Percentiles rank a stretch among this genome's conserved stretches.
Conservation (phyloP, 805 yeast genomes). For the Zygosaccharomyces bisporus region DNA sequence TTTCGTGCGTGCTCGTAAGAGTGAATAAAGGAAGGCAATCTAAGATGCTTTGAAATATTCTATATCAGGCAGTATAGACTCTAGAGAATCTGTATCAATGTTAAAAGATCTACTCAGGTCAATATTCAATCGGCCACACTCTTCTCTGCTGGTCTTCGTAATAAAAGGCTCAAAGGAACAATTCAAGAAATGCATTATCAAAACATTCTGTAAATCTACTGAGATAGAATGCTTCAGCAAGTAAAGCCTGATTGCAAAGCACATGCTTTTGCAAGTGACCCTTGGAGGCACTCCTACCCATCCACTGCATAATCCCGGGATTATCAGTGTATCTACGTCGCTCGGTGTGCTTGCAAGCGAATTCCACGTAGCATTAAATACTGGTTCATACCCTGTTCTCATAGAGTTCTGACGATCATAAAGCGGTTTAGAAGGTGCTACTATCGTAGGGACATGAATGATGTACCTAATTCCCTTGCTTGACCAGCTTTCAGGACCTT, state of each 20-base stretch:
- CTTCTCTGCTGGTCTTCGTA: constrained; percentile 17
- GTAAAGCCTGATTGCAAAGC: constrained; percentile 29
- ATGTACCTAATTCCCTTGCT: constrained; percentile 21
- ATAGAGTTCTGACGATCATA: constrained; percentile 18
- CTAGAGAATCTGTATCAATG: constrained; percentile 19
- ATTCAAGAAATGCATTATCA: constrained; percentile 31
- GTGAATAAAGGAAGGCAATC: constrained; percentile 2
- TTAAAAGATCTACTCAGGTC: constrained; percentile 18
- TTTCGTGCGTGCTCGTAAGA: constrained; percentile 19
- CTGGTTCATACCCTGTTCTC: constrained; percentile 27
- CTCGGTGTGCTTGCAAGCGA: constrained; percentile 22
- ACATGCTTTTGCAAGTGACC: constrained; percentile 30
- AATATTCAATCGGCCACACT: constrained; percentile 23
- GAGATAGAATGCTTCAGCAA: constrained; percentile 19
- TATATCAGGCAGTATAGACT: constrained; percentile 20
- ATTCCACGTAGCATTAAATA: constrained; percentile 32
- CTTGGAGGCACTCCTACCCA: constrained; percentile 32
- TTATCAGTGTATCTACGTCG: constrained; percentile 24
- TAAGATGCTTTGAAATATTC: neutral
- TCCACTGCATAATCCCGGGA: constrained; percentile 36
- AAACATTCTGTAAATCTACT: constrained; percentile 20
- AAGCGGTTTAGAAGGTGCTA: constrained; percentile 26
- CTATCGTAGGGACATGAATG: constrained; percentile 34
- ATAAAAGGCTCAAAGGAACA: constrained; percentile 25
- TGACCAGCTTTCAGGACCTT: constrained; percentile 1